Conservation (phyloP, 139 green algal genomes). For the Auxenochlorella pyrenoidosa region DNA sequence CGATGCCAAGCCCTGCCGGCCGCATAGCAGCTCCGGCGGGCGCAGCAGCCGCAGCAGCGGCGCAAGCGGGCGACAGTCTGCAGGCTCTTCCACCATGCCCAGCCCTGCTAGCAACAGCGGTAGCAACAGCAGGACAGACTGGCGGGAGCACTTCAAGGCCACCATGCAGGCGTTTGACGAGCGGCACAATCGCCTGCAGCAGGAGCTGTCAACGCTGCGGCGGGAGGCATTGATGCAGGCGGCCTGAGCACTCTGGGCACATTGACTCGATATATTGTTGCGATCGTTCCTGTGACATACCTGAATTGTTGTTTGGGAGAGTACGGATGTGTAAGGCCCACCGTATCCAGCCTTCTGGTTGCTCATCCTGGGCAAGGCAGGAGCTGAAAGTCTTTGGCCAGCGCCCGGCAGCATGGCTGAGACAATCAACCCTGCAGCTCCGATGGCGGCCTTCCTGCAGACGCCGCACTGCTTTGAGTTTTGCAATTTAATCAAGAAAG, state of each 20-base stretch:
- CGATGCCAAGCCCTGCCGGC: too few species aligned
- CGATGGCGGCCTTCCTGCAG: too few species aligned
- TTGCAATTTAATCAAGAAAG: too few species aligned
- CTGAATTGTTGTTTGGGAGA: too few species aligned
- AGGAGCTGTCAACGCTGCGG: slow-evolving; percentile 4
- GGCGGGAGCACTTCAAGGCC: slow-evolving; percentile 17
- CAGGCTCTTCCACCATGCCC: too few species aligned
- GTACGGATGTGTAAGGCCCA: too few species aligned
- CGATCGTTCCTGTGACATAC: not conserved
- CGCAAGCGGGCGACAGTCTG: not conserved
- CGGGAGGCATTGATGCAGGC: not conserved
- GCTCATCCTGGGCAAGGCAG: too few species aligned
- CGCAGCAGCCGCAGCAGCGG: not conserved
- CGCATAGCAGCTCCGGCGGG: not conserved
- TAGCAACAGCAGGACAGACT: not conserved
- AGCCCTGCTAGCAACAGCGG: not conserved
- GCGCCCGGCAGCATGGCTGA: too few species aligned
- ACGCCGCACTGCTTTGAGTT: too few species aligned
- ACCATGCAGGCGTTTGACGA: slow-evolving; percentile 31
- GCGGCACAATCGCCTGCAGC: not conserved
- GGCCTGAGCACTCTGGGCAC: not conserved
- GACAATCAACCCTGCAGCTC: too few species aligned
- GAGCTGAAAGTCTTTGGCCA: too few species aligned
- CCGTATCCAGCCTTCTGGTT: too few species aligned
- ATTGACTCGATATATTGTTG: not conserved